Conservation (phyloP, 129 eudicot genomes). For the Gnaphalium uliginosum region DNA sequence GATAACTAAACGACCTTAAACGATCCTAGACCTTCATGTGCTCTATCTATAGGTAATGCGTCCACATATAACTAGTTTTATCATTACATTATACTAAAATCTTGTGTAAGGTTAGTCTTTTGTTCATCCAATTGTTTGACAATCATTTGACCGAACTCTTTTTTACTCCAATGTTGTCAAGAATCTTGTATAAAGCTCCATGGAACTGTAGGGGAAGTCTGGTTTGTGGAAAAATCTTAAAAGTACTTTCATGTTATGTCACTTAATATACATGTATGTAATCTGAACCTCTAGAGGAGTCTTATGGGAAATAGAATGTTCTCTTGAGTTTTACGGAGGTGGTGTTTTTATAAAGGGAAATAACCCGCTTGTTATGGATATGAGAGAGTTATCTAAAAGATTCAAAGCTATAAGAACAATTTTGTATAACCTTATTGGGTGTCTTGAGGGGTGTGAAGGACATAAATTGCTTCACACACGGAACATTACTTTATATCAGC, state of each 20-base stretch:
- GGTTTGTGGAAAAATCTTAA: no score
- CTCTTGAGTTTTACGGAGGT: background rate
- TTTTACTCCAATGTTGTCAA: no score
- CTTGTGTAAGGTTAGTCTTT: no score
- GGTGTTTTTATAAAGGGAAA: background rate
- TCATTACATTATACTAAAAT: no score
- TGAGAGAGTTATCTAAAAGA: background rate
- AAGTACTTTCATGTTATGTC: background rate
- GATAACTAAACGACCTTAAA: no score
- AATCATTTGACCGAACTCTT: background rate
- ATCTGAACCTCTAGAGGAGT: background rate
- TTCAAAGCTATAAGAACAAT: background rate
- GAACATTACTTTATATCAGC: no score
- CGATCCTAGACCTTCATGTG: no score
- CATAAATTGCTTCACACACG: no score
- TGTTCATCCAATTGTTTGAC: background rate
- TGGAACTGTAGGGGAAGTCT: background rate
- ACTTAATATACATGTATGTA: background rate
- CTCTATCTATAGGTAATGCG: no score
- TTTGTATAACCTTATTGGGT: background rate
- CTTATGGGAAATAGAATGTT: background rate
- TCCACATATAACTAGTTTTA: no score
- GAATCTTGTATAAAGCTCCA: background rate
- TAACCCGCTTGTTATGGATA: background rate
- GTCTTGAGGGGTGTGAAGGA: background rate